A percentile compares a stretch with the other conserved stretches of the same genome.
These are phyloP conservation scores for Crithidia acanthocephali DNA, from an alignment of 208 protist genomes.

Conservation along the genomic window DNA sequence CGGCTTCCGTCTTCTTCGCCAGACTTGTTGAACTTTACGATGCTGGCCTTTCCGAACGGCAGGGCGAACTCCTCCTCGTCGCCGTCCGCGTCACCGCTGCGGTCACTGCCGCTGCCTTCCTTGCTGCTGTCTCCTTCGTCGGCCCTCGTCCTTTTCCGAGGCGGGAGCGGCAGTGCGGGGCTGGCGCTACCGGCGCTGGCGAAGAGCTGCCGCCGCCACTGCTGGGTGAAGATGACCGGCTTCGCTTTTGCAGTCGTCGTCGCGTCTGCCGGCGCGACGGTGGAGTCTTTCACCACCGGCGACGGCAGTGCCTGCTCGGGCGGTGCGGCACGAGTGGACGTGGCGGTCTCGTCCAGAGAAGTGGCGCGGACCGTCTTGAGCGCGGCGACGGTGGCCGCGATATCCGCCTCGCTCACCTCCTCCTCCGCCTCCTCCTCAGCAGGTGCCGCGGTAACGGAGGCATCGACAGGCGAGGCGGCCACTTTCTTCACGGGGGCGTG, in stretches of 20 bases:
- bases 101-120: not conserved
- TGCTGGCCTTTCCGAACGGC: slow-evolving; percentile 28
- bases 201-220: slow-evolving; percentile 37
- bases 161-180: not conserved
- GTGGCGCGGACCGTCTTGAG: slow-evolving; percentile 12
- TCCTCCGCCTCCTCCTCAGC: not conserved
- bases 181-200: not conserved
- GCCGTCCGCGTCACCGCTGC: not conserved
- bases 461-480: no score
- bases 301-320: not conserved
- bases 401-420: slow-evolving; percentile 24
- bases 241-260: slow-evolving; percentile 11
- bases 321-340: not conserved
- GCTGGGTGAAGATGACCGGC: slow-evolving; percentile 29
- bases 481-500: no score
- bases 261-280: not conserved
- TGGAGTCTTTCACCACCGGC: not conserved
- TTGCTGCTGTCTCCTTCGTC: not conserved
- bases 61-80: slow-evolving; percentile 12
- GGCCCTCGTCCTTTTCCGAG: not conserved
- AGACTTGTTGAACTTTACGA: slow-evolving; percentile 29
- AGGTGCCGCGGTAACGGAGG: not conserved
- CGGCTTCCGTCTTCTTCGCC: not conserved
- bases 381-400: slow-evolving; percentile 19
- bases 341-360: not conserved